Base-by-base conservation (phyloP, 202 grass and related monocot genomes). In the Eragrostis tef region DNA sequence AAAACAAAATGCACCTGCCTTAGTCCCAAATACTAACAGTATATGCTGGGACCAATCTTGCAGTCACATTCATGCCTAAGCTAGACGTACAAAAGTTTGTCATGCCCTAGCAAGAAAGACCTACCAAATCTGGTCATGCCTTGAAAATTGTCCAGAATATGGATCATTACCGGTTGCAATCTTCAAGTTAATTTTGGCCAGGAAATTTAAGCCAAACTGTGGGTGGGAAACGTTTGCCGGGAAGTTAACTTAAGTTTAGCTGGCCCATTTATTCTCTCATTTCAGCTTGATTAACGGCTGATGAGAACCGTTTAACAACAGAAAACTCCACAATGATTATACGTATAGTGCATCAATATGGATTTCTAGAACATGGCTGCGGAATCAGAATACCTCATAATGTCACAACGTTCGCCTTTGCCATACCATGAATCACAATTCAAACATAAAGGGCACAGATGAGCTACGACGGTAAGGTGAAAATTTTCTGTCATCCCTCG, bases 401-500 rank as follows among this genome's bases (percentile, higher is more conserved):
- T 65, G 62, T 71, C 46, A 27, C 4, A 11, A 29, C 8, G 14
- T 49, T 69, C 2, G 0, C 67, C 67, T 70, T 12, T 22, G 11
- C 3, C 29, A 14, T 74, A 36, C 36, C 17, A 54, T 53, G 48
- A 53, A 36, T 3, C 13, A 70, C 11, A 48, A 27, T 6, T 36
- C 48, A 73, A 73, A 53, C 16, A 36, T 26, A 39, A 17, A 5
- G 24, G 50, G 20, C 50, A 53, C 17, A 10, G 48, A 52, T 12
- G 50, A 19, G 48, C 22, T 6, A 27, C 11, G 11, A 27, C 24
- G 13, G 12, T 49, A 67, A 15, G 49, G 17, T n/a, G 48, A 73
- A 50, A 29, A 54, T n/a, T 12, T 73, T n/a, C 48, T 73, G 48
- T 73, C 48, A 20, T 54, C 51, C n/a, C n/a, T n/a, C 43, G 19